Base-by-base conservation (phyloP, 805 yeast species). In the Yarrowia phangngaensis region DNA sequence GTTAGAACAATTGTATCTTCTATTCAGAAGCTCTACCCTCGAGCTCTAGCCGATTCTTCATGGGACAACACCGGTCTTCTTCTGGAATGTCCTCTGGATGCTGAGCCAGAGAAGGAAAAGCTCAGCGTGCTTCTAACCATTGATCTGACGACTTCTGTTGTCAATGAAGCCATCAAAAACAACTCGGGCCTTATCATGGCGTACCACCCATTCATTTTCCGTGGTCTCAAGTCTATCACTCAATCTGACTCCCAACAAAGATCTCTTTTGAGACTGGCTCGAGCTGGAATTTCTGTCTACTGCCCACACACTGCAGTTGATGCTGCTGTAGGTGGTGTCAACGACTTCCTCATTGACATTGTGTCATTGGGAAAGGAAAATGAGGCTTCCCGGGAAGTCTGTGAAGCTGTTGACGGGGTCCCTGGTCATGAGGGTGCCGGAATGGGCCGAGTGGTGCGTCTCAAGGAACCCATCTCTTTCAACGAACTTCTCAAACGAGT, bases 41-140 rank as follows among this genome's bases (percentile, higher is more conserved):
- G 75, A 12, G 75, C 75, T 34, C 74, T 84, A 52, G 97, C 97
- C 0, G 97, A 90, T 58, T 70, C 73, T 15, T 64, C 88, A 3
- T 92, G 98, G 98, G 98, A 92, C 61, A 92, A 92, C 64, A 89
- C 96, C 0, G 98, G 98, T 1, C 70, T 92, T 24, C 65, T 92
- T 34, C 82, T 92, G 8, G 95, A 89, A 59, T 67, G 90, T 26
- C 66, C 78, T 8, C 32, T 50, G 15, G 51, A 38, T 4, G 46
- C 49, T 19, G 30, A 43, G 12, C 36, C 53, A 1, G 15, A 66
- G 28, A 46, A 35, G 28, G 51, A 30, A 24, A 55, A 58, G 12
- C 57, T 65, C 7, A 56, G 56, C 28, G 68, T 78, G 2, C 68
- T 92, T 15, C 69, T 92, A 38, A 79, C 98, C 0, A 77, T 92